A percentile compares a stretch with the other conserved stretches of the same genome.
These are phyloP conservation scores for Drechslerella dactyloides DNA, from an alignment of 2,329 filamentous ascomycete species.

Conservation along the genomic window DNA sequence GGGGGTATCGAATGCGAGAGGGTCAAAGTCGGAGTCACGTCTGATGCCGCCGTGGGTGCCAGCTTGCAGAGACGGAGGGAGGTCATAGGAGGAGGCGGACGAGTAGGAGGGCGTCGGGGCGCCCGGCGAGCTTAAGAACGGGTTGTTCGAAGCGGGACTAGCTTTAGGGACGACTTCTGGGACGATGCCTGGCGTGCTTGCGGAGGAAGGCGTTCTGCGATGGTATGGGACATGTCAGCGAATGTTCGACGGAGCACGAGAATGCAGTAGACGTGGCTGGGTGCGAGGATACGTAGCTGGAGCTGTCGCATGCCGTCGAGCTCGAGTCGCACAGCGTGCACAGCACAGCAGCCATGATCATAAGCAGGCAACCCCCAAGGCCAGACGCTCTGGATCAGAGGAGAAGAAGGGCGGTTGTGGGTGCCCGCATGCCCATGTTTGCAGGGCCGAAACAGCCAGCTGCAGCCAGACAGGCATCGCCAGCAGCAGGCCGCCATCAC, in stretches of 20 bases:
- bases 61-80: slow-evolving; percentile 40
- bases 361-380: neutral
- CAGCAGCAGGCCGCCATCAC: slow-evolving; percentile 30
- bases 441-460: slow-evolving; percentile 22
- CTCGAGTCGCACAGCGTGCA: neutral
- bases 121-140: slow-evolving; percentile 26
- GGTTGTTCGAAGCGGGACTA: slow-evolving; percentile 12
- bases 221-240: slow-evolving; percentile 25
- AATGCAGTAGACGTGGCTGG: slow-evolving; percentile 26
- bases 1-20: slow-evolving; percentile 10
- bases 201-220: slow-evolving; percentile 4
- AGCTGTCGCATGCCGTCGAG: slow-evolving; percentile 13
- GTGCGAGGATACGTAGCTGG: neutral
- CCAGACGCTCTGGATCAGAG: no score
- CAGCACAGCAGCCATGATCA: neutral
- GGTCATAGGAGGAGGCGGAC: slow-evolving; percentile 17
- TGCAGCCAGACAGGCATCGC: slow-evolving; percentile 16
- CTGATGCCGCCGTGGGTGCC: slow-evolving; percentile 12
- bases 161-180: slow-evolving; percentile 35
- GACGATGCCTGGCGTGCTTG: slow-evolving; percentile 32
- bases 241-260: slow-evolving; percentile 22
- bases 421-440: neutral
- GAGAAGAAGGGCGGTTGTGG: no score
- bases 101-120: slow-evolving; percentile 14
- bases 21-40: slow-evolving; percentile 9